phyloP scores from a whole-genome alignment of 768 basidiomycete genomes.

The Mycena kentingensis region DNA sequence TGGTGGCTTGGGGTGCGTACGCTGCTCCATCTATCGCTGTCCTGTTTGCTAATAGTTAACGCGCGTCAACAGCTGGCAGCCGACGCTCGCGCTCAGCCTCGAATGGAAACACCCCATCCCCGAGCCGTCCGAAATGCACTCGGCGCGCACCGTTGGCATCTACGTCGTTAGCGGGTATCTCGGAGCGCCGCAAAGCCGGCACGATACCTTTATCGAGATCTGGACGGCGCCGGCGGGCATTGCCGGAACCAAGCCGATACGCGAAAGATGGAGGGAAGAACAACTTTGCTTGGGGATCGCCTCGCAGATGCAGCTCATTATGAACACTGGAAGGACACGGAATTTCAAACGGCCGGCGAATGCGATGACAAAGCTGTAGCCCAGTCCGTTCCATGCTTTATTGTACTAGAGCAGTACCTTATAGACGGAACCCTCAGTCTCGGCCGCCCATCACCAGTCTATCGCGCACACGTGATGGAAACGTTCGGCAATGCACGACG shows the following conservation, averaged over 20 bases:
- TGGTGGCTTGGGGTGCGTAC: background rate
- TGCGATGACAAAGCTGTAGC: too few species aligned
- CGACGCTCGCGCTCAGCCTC: background rate
- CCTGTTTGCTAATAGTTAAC: background rate
- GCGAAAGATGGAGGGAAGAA: conserved; percentile 38
- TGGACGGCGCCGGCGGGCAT: conserved; percentile 45
- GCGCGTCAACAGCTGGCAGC: background rate
- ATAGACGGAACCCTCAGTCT: too few species aligned
- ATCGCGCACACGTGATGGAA: too few species aligned
- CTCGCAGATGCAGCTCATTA: conserved; percentile 40
- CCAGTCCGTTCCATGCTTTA: too few species aligned
- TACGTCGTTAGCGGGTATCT: conserved; percentile 25
- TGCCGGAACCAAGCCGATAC: conserved; percentile 26
- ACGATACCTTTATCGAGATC: conserved; percentile 40
- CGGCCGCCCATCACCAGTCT: too few species aligned
- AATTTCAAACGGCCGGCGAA: too few species aligned
- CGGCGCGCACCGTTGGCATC: conserved; percentile 36
- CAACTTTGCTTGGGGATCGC: conserved; percentile 47
- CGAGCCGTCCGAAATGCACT: conserved; percentile 4
- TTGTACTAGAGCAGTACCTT: too few species aligned
- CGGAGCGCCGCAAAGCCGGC: conserved; percentile 38
- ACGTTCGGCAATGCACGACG: too few species aligned
- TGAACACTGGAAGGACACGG: conserved; percentile 11
- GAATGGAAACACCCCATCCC: background rate
- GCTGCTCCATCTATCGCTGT: background rate